A percentile compares a stretch with the other conserved stretches of the same genome.
Conservation (phyloP, 306 rosid species). For the Quillaja saponaria region DNA sequence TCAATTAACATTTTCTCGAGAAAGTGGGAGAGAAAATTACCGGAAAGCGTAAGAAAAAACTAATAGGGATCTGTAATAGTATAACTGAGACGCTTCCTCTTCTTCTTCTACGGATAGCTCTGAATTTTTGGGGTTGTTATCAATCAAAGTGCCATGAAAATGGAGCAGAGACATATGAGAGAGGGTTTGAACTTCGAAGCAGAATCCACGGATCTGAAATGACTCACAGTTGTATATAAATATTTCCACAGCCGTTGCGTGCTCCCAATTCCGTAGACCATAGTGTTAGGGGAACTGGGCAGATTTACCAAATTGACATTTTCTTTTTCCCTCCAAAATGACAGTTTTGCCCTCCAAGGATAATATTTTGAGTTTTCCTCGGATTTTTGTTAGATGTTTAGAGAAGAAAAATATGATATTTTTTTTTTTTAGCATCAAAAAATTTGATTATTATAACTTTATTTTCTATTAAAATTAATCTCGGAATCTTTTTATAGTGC, state of each 20-base stretch:
- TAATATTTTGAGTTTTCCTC: background rate
- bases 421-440: no score
- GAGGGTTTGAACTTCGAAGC: slow-evolving; percentile 30
- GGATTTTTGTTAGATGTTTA: no score
- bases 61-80: slow-evolving; percentile 16
- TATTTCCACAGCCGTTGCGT: background rate
- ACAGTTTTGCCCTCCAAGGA: background rate
- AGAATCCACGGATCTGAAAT: slow-evolving; percentile 42
- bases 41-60: slow-evolving; percentile 23
- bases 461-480: no score
- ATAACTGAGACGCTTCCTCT: slow-evolving; percentile 1
- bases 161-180: slow-evolving; percentile 7
- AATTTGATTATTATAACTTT: no score
- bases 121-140: background rate
- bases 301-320: slow-evolving; percentile 29
- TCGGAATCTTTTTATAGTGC: no score
- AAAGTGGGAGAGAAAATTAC: slow-evolving; percentile 33
- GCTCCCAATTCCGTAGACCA: background rate
- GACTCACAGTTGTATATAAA: slow-evolving; percentile 31
- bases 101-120: background rate
- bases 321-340: background rate
- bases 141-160: slow-evolving; percentile 21
- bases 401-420: no score
- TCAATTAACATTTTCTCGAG: background rate
- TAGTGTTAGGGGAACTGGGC: background rate